Conservation (phyloP, 1,284 basidiomycete genomes). For the Apiotrichum gracile region DNA sequence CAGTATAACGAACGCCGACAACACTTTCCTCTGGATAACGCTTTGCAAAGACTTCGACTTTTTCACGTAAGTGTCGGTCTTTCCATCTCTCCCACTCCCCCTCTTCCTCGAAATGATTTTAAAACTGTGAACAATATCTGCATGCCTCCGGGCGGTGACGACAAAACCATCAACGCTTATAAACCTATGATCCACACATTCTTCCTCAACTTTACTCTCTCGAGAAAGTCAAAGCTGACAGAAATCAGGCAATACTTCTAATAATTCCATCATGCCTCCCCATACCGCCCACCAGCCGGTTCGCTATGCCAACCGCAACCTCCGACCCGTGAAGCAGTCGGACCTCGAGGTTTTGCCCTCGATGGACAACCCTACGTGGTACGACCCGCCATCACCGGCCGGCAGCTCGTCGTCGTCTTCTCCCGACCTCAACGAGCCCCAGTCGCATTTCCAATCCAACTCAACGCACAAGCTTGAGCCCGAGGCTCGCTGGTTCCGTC, state of each 20-base stretch:
- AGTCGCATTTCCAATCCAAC: conserved; percentile 31
- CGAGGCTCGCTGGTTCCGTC: conserved; percentile 38
- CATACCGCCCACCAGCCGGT: conserved; percentile 4
- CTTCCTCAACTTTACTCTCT: background rate
- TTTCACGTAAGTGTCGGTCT: conserved; percentile 3
- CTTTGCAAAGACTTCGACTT: background rate
- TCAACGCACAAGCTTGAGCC: conserved; percentile 41
- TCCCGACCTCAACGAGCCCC: conserved; percentile 16
- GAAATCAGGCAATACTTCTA: background rate
- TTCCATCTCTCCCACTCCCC: background rate
- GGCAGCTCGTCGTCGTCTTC: conserved; percentile 24
- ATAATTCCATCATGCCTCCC: conserved; percentile 18
- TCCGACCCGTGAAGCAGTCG: conserved; percentile 17
- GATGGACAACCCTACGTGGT: conserved; percentile 31
- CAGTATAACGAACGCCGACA: too few relatives aligned
- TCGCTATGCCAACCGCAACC: background rate
- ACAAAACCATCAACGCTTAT: conserved; percentile 24
- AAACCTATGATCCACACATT: conserved; percentile 9
- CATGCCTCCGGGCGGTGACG: conserved; percentile 19
- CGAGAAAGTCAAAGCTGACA: background rate
- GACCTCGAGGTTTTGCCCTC: conserved; percentile 38
- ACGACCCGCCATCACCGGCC: conserved; percentile 33
- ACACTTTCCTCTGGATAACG: too few relatives aligned
- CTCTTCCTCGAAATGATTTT: conserved; percentile 9
- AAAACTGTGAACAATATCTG: conserved; percentile 24